These are phyloP conservation scores for Kluyveromyces aestuarii DNA, from an alignment of 805 yeast genomes.

Conservation along the genomic window DNA sequence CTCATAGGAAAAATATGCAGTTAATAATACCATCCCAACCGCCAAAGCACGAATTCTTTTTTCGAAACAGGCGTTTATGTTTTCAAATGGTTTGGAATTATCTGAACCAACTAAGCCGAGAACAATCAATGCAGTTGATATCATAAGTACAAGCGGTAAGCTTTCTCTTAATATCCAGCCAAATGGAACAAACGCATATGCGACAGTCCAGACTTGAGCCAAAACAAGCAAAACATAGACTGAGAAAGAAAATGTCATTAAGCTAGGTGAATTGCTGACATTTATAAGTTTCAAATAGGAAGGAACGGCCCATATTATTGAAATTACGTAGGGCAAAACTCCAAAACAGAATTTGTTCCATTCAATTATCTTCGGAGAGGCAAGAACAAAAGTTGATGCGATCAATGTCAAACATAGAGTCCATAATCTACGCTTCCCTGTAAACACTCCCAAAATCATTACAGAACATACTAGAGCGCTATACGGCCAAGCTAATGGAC, in stretches of 20 bases:
- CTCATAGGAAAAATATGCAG: conserved; percentile 16
- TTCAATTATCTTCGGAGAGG: conserved; percentile 14
- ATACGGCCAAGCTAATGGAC: conserved; percentile 60
- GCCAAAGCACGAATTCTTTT: conserved; percentile 11
- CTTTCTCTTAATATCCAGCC: conserved; percentile 85
- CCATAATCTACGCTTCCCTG: conserved; percentile 4
- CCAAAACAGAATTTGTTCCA: conserved; percentile 41
- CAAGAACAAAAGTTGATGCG: conserved; percentile 22
- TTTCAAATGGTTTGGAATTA: neutral
- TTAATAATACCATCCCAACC: conserved; percentile 9
- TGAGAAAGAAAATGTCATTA: conserved; percentile 42
- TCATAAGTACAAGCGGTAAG: conserved; percentile 61
- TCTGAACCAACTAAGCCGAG: conserved; percentile 34
- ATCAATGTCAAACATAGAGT: conserved; percentile 13
- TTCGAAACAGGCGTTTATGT: conserved; percentile 10
- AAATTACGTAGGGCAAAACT: conserved; percentile 56
- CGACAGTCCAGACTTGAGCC: conserved; percentile 94
- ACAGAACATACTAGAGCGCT: conserved; percentile 58
- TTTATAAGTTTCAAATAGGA: conserved; percentile 48
- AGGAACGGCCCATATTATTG: conserved; percentile 59
- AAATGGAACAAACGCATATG: conserved; percentile 96
- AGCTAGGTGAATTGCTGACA: conserved; percentile 45
- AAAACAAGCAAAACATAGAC: conserved; percentile 48
- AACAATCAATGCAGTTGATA: conserved; percentile 44
- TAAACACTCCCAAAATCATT: conserved; percentile 47